Percentiles rank a stretch among this genome's conserved stretches.
Evolutionary conservation across 768 basidiomycete genomes (phyloP).

Genomic region (Psilocybe cubensis): DNA sequence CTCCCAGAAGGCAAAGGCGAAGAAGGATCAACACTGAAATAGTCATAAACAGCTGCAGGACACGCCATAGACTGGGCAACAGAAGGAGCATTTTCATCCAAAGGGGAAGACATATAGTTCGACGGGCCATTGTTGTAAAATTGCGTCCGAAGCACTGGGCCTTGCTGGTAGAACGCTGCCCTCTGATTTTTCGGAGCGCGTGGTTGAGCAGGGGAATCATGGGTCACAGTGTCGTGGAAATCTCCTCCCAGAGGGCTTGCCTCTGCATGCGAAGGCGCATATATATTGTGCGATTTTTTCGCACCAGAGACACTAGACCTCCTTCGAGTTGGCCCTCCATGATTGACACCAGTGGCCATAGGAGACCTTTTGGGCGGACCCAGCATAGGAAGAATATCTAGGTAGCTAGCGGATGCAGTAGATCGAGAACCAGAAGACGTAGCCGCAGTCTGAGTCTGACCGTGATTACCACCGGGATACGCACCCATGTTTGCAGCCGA

Average conservation of each 20-base stretch:
- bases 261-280: background rate
- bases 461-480: background rate
- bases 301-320: conserved; percentile 4
- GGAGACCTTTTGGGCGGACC: conserved; percentile 16
- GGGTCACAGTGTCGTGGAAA: background rate
- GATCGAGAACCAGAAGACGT: background rate
- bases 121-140: conserved; percentile 21
- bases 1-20: background rate
- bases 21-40: background rate
- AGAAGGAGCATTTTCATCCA: background rate
- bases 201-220: background rate
- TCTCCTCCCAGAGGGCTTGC: background rate
- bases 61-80: background rate
- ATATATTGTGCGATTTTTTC: conserved; percentile 6
- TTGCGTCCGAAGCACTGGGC: conserved; percentile 13
- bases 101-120: background rate
- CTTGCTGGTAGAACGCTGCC: conserved; percentile 11
- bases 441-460: background rate
- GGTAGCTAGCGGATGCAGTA: background rate
- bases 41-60: background rate
- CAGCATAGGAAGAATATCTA: conserved; percentile 8
- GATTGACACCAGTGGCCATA: background rate
- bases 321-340: background rate
- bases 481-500: background rate
- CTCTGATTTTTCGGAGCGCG: conserved; percentile 4